These are phyloP conservation scores for Volvox reticuliferus DNA, from an alignment of 139 green algal genomes.

Conservation along the genomic window DNA sequence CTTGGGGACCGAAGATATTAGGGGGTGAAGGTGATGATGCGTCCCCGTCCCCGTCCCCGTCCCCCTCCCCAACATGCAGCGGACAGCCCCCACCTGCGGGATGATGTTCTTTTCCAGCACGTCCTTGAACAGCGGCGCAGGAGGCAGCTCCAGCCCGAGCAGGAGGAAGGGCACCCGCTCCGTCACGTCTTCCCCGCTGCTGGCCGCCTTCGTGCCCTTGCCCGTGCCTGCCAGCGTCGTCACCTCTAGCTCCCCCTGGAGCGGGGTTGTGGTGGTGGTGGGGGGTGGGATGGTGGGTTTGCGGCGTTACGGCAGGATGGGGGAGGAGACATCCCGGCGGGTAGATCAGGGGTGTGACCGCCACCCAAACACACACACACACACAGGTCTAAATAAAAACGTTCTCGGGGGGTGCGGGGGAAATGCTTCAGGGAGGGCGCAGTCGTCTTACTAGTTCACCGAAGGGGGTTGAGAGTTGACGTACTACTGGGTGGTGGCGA, in stretches of 20 bases:
- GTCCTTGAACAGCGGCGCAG: conserved; percentile 98
- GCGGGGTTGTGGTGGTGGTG: not conserved
- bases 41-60: not conserved
- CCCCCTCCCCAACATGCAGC: not conserved
- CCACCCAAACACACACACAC: not conserved
- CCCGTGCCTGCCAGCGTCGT: conserved; percentile 86
- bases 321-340: not conserved
- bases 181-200: conserved; percentile 65
- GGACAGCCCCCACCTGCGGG: conserved; percentile 82
- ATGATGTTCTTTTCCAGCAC: conserved; percentile 97
- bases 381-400: not conserved
- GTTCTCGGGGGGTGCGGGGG: not conserved
- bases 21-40: too few relatives aligned
- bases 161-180: conserved; percentile 91
- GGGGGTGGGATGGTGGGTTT: not conserved
- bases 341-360: too few relatives aligned
- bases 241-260: conserved; percentile 90
- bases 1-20: too few relatives aligned
- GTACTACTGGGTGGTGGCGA: too few relatives aligned
- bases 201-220: conserved; percentile 68
- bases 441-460: too few relatives aligned
- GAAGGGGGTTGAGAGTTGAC: too few relatives aligned
- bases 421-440: not conserved
- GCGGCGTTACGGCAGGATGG: not conserved
- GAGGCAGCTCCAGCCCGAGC: conserved; percentile 93